Conservation (phyloP, 345 rosid genomes). For the Linum tenue region DNA sequence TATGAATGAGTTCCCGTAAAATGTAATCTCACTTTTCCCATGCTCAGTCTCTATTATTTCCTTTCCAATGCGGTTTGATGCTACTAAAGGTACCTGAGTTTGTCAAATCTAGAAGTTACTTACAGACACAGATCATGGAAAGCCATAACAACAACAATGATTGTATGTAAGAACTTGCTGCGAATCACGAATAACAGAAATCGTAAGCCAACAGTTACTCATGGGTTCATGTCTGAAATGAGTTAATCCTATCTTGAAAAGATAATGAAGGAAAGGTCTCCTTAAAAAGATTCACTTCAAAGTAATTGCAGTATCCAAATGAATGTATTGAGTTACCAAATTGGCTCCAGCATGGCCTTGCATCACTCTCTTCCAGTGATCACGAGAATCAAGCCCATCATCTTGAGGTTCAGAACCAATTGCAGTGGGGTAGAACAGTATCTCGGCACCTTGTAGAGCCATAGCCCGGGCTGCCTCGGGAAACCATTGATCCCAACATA, state of each 20-base stretch:
- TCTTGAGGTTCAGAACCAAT: conserved; percentile 98
- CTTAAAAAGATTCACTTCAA: not conserved
- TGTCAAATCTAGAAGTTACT: not conserved
- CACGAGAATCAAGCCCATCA: conserved; percentile 75
- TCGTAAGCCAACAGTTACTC: too few species aligned
- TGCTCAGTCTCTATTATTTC: conserved; percentile 72
- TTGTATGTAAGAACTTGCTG: too few species aligned
- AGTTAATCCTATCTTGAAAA: not conserved
- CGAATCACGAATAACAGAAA: too few species aligned
- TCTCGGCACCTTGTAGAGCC: conserved; percentile 83
- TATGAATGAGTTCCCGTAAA: conserved; percentile 79
- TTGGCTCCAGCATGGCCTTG: conserved; percentile 99
- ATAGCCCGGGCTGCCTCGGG: conserved; percentile 93
- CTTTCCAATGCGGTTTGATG: conserved; percentile 78
- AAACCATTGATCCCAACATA: conserved; percentile 97
- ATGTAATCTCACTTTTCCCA: conserved; percentile 69
- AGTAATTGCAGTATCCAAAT: not conserved
- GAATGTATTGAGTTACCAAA: conserved; percentile 39
- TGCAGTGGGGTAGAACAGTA: conserved; percentile 85
- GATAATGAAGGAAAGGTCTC: not conserved
- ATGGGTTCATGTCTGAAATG: not conserved
- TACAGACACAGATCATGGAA: not conserved
- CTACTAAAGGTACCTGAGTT: conserved; percentile 67
- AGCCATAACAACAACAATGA: too few species aligned
- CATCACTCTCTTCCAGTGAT: conserved; percentile 92